phyloP scores from a whole-genome alignment of 148 eudicot species.

The Vaccinium vitisidaea region DNA sequence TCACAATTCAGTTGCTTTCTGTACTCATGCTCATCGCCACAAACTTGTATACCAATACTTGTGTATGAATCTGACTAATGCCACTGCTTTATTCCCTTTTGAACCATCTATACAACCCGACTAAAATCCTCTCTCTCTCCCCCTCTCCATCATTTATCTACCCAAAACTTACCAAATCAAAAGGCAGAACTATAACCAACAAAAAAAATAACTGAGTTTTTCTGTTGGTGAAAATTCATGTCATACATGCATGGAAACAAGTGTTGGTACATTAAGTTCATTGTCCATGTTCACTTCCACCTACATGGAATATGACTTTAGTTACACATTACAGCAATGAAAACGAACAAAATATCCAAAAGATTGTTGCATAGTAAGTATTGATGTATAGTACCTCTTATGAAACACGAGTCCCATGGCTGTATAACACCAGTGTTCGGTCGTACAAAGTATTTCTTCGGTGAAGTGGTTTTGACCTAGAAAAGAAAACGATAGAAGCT shows the following conservation, averaged over 20 bases:
- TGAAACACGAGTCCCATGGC: slow-evolving; percentile 81
- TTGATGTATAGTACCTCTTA: slow-evolving; percentile 55
- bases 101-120: neutral
- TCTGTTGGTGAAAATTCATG: neutral
- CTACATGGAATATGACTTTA: neutral
- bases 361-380: slow-evolving; percentile 9
- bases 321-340: slow-evolving; percentile 14
- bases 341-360: neutral
- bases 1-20: neutral
- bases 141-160: neutral
- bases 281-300: neutral
- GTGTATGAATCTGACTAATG: neutral
- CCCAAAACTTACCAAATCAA: neutral
- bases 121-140: neutral
- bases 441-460: slow-evolving; percentile 87
- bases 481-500: slow-evolving; percentile 5
- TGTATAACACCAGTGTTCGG: slow-evolving; percentile 89
- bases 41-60: neutral
- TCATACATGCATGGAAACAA: neutral
- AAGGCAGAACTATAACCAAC: neutral
- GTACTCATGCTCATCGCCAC: neutral
- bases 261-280: neutral
- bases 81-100: neutral
- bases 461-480: slow-evolving; percentile 93
- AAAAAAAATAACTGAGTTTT: neutral